These are phyloP conservation scores for Aaosphaeria pasadenensis DNA, from an alignment of 2,329 filamentous ascomycete species.

Conservation along the genomic window DNA sequence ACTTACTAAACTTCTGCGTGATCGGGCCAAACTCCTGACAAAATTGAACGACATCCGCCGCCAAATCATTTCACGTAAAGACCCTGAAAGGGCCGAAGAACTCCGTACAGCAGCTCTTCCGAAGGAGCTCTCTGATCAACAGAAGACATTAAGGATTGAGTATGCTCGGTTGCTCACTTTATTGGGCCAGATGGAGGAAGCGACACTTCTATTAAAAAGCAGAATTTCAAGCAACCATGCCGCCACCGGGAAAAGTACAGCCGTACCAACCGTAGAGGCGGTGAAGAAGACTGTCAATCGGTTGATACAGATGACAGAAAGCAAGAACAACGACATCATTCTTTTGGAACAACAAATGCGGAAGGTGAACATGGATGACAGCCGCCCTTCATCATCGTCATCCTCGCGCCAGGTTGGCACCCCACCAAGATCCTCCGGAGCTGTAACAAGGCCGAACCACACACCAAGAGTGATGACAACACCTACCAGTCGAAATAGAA, in stretches of 20 bases:
- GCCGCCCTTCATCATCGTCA: slow-evolving; percentile 20
- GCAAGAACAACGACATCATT: slow-evolving; percentile 86
- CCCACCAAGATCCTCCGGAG: slow-evolving; percentile 14
- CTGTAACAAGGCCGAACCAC: slow-evolving; percentile 17
- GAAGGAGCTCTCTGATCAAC: slow-evolving; percentile 77
- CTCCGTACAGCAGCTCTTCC: slow-evolving; percentile 72
- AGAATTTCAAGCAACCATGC: slow-evolving; percentile 62
- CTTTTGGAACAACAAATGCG: slow-evolving; percentile 84
- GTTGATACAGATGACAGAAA: slow-evolving; percentile 90
- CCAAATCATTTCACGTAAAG: slow-evolving; percentile 66
- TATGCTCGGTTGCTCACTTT: slow-evolving; percentile 71
- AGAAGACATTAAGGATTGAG: slow-evolving; percentile 76
- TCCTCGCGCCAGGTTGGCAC: slow-evolving; percentile 11
- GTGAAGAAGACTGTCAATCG: slow-evolving; percentile 88
- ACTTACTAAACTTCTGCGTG: slow-evolving; percentile 65
- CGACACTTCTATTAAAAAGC: slow-evolving; percentile 73
- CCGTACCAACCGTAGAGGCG: slow-evolving; percentile 81
- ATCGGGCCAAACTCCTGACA: slow-evolving; percentile 64
- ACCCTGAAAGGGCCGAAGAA: slow-evolving; percentile 64
- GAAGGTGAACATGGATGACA: slow-evolving; percentile 50
- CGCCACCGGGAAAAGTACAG: slow-evolving; percentile 43
- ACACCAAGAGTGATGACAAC: slow-evolving; percentile 29
- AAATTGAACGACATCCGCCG: slow-evolving; percentile 78
- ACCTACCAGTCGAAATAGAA: slow-evolving; percentile 29
- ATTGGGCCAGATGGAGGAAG: slow-evolving; percentile 76